These are phyloP conservation scores for Termitomyces sp. DNA, from an alignment of 768 basidiomycete species.

Conservation along the genomic window DNA sequence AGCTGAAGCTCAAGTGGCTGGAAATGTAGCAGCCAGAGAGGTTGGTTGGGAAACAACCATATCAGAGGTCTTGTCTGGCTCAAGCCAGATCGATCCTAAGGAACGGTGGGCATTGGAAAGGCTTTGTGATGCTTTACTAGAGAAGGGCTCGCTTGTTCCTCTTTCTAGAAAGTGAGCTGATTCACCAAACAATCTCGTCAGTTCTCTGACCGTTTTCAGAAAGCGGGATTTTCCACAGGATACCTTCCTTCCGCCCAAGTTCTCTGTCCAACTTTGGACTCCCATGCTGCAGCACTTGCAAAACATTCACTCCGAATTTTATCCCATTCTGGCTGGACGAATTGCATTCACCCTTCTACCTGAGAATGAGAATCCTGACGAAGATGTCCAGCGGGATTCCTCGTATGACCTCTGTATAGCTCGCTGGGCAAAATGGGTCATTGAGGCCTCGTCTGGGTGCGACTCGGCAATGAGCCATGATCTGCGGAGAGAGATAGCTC, in stretches of 20 bases:
- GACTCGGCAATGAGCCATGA: constrained; percentile 33
- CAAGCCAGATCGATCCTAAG: constrained; percentile 45
- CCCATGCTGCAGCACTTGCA: constrained; percentile 61
- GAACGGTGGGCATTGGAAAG: constrained; percentile 69
- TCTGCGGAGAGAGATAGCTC: constrained; percentile 44
- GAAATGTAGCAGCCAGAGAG: constrained; percentile 46
- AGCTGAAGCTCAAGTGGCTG: constrained; percentile 66
- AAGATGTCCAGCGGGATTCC: constrained; percentile 29
- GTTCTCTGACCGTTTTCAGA: constrained; percentile 42
- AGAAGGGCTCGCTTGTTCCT: constrained; percentile 77
- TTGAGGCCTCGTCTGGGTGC: constrained; percentile 37
- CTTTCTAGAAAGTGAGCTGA: constrained; percentile 72
- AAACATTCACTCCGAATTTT: constrained; percentile 54
- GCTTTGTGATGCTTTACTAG: constrained; percentile 65
- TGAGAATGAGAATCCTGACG: constrained; percentile 10
- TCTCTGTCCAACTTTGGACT: constrained; percentile 61
- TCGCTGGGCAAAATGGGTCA: constrained; percentile 68
- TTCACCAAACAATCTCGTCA: not conserved
- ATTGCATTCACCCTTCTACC: constrained; percentile 39
- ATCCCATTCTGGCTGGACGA: constrained; percentile 43
- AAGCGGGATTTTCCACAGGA: constrained; percentile 49
- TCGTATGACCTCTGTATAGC: constrained; percentile 62
- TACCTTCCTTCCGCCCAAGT: constrained; percentile 47
- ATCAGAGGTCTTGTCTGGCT: constrained; percentile 22
- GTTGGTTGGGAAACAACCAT: constrained; percentile 45